A percentile compares a stretch with the other conserved stretches of the same genome.
These are phyloP conservation scores for Clavaria fumosa DNA, from an alignment of 768 basidiomycete species.

Conservation along the genomic window DNA sequence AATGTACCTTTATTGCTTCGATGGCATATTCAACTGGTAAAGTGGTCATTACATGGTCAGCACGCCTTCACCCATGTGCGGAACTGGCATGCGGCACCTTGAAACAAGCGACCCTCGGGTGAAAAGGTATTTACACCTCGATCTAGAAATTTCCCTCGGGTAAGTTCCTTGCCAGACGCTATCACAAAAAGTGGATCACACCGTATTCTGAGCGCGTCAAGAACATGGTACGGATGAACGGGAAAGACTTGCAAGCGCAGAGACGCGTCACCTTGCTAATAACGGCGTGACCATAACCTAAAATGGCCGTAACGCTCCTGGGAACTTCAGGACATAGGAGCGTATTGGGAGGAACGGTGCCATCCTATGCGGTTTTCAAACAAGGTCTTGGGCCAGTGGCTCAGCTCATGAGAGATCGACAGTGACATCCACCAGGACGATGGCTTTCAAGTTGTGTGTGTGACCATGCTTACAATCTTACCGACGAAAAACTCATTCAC, in stretches of 20 bases:
- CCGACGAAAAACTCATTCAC: constrained; percentile 40
- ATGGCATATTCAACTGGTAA: constrained; percentile 97
- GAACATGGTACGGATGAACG: constrained; percentile 42
- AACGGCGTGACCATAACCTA: constrained; percentile 1
- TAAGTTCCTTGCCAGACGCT: background rate
- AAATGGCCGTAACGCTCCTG: too few relatives aligned
- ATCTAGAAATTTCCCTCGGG: constrained; percentile 30
- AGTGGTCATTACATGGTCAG: constrained; percentile 11
- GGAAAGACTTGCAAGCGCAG: background rate
- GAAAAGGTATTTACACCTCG: constrained; percentile 99
- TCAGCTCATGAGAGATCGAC: too few relatives aligned
- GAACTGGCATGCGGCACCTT: constrained; percentile 42
- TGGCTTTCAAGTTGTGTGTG: too few relatives aligned
- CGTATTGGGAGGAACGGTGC: too few relatives aligned
- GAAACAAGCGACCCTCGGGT: constrained; percentile 94
- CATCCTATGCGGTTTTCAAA: too few relatives aligned
- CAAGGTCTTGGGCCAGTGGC: too few relatives aligned
- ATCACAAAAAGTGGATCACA: constrained; percentile 18
- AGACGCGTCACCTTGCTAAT: background rate
- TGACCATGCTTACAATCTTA: constrained; percentile 28
- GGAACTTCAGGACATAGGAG: too few relatives aligned
- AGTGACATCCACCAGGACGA: too few relatives aligned
- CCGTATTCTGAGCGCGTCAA: constrained; percentile 94
- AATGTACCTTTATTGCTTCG: constrained; percentile 85
- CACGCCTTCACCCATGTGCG: constrained; percentile 3